These are phyloP conservation scores for Penicillium samsonianum DNA, from an alignment of 495 filamentous ascomycete species.

Conservation along the genomic window DNA sequence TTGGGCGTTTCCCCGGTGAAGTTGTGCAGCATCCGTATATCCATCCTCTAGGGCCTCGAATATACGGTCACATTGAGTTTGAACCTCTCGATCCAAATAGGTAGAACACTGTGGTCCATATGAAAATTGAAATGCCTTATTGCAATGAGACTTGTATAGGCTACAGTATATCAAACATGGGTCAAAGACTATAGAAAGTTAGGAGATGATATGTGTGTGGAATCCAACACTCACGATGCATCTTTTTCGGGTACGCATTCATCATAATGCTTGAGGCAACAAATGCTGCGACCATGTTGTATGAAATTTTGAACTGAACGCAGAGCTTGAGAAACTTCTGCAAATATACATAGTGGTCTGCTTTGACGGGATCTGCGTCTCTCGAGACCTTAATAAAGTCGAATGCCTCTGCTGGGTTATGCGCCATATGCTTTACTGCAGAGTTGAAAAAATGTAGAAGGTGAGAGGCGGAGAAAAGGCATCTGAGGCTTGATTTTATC, in stretches of 20 bases:
- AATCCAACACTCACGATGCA: constrained; percentile 27
- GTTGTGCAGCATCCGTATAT: constrained; percentile 9
- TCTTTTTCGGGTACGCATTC: constrained; percentile 29
- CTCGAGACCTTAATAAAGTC: constrained; percentile 25
- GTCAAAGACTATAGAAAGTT: constrained; percentile 14
- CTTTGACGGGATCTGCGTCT: constrained; percentile 12
- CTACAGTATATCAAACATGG: neutral
- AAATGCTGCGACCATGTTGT: constrained; percentile 21
- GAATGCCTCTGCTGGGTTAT: constrained; percentile 19
- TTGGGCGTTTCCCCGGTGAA: constrained; percentile 9
- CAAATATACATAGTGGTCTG: constrained; percentile 25
- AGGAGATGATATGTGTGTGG: neutral
- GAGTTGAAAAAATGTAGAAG: constrained; percentile 26
- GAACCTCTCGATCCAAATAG: constrained; percentile 15
- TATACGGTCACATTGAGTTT: constrained; percentile 12
- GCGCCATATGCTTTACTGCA: constrained; percentile 20
- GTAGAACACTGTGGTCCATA: constrained; percentile 14
- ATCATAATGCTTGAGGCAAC: constrained; percentile 33
- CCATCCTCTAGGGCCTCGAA: constrained; percentile 14
- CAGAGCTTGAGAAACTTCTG: constrained; percentile 18
- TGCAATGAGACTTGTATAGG: constrained; percentile 21
- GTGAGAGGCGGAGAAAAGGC: constrained; percentile 27
- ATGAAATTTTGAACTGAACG: constrained; percentile 5
- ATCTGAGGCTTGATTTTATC: neutral
- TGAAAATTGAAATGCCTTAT: constrained; percentile 14